Conservation (phyloP, 805 yeast genomes). For the Grigorovia transvaalensis region DNA sequence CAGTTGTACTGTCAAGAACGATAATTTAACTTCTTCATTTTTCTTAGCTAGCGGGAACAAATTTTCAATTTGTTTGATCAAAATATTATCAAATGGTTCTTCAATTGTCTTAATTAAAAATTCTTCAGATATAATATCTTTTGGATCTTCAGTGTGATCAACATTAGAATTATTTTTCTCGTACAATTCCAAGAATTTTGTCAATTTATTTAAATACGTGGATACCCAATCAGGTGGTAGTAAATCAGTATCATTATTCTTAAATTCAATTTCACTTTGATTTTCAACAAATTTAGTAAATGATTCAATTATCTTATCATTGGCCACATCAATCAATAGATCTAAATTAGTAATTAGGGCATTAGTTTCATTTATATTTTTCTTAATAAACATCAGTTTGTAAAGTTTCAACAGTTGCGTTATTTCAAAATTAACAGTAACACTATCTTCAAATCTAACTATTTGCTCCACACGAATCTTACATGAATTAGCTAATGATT, state of each 20-base stretch:
- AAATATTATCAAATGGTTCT: conserved; percentile 26
- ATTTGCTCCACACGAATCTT: conserved; percentile 59
- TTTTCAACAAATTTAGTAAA: conserved; percentile 19
- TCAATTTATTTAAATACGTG: conserved; percentile 38
- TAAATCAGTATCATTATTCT: conserved; percentile 38
- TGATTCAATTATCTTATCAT: conserved; percentile 14
- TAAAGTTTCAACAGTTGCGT: conserved; percentile 59
- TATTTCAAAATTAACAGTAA: conserved; percentile 46
- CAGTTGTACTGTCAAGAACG: conserved; percentile 34
- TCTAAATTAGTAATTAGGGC: conserved; percentile 14
- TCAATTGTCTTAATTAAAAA: conserved; percentile 37
- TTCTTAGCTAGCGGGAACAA: conserved; percentile 25
- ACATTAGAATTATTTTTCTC: conserved; percentile 27
- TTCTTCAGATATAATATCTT: conserved; percentile 26
- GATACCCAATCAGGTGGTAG: conserved; percentile 79
- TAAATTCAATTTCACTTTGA: conserved; percentile 12
- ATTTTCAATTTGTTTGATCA: conserved; percentile 20
- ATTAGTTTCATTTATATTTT: conserved; percentile 27
- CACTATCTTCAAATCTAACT: conserved; percentile 51
- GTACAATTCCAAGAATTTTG: conserved; percentile 49
- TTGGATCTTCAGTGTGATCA: conserved; percentile 25
- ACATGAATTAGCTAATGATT: conserved; percentile 37
- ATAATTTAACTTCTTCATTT: conserved; percentile 16
- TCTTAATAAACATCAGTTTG: conserved; percentile 47
- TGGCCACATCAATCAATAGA: conserved; percentile 12